Conservation (phyloP, 1,284 basidiomycete genomes). For the Moniliella sp. region DNA sequence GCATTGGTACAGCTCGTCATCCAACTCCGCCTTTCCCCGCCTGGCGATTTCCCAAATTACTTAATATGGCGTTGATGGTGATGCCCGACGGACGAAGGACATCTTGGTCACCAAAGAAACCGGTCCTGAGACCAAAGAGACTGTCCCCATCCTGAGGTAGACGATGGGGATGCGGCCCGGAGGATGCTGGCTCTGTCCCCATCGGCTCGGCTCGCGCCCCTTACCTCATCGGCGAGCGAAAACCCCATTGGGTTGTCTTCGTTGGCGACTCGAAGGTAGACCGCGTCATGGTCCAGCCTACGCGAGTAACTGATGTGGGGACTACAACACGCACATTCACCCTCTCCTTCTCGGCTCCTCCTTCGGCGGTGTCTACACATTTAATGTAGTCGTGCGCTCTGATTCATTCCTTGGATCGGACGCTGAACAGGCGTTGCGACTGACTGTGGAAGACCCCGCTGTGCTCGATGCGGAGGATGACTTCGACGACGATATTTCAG, state of each 20-base stretch:
- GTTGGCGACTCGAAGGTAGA: conserved; percentile 75
- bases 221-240: conserved; percentile 50
- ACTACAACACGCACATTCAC: conserved; percentile 58
- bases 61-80: conserved; percentile 10
- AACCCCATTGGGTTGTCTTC: conserved; percentile 38
- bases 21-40: conserved; percentile 52
- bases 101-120: conserved; percentile 12
- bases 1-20: conserved; percentile 70
- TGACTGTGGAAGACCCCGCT: conserved; percentile 50
- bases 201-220: conserved; percentile 66
- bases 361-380: conserved; percentile 64
- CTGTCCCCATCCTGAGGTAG: no score
- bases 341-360: conserved; percentile 83
- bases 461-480: conserved; percentile 30
- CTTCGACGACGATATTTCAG: conserved; percentile 25
- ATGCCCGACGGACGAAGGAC: no score
- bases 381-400: conserved; percentile 63
- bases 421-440: conserved; percentile 24
- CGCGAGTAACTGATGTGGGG: conserved; percentile 47
- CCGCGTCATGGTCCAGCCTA: conserved; percentile 70
- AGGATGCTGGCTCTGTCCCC: conserved; percentile 34
- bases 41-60: conserved; percentile 28
- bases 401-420: conserved; percentile 74
- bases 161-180: no score
- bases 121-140: conserved; percentile 8